Base-by-base conservation (phyloP, 2,329 filamentous ascomycete species). In the Aspergillaceae sp. region DNA sequence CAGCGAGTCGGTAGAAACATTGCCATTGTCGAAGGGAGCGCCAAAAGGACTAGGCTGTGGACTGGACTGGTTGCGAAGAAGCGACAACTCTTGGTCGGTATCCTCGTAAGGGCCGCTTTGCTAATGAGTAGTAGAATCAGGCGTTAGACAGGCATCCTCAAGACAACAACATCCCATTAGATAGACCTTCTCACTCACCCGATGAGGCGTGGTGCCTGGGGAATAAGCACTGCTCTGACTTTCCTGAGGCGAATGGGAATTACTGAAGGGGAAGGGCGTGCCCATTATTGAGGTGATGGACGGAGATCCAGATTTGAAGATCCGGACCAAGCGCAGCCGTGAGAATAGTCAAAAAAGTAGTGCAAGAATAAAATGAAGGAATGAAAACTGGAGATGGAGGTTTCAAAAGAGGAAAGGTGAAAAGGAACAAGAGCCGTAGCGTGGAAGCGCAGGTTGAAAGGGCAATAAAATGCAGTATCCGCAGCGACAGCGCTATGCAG, bases 21-120 rank as follows among this genome's bases (percentile, higher is more conserved):
- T 68, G 46, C 67, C 66, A 44, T 74, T 71, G 45, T 75, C 73
- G 48, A 71, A 74, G 19, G 69, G 69, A n/a, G 64, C 64, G 52
- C 64, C 63, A 54, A 71, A 71, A 28, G 68, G 64, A 45, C 67
- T 65, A 37, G 68, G 66, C 29, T 69, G 65, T 43, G 36, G 36
- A 26, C 36, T 38, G 36, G 36, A 19, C 27, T 38, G 36, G 26
- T 19, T 19, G 36, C 36, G 36, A 7, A 38, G 7, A 8, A 38
- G 36, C 36, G 36, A 38, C 11, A 38, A 19, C 9, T 38, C 36
- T 11, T 38, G 36, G 7, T 38, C 36, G 26, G 36, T 38, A 19
- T 38, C 36, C 5, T 38, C 36, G 30, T 32, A 32, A 3, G 26
- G 36, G 19, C 36, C 36, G 36, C 36, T 38, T 38, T 38, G 36